A percentile compares a stretch with the other conserved stretches of the same genome.
Evolutionary conservation across 331 rosid genomes (phyloP).

Genomic region (Quercus phellos): DNA sequence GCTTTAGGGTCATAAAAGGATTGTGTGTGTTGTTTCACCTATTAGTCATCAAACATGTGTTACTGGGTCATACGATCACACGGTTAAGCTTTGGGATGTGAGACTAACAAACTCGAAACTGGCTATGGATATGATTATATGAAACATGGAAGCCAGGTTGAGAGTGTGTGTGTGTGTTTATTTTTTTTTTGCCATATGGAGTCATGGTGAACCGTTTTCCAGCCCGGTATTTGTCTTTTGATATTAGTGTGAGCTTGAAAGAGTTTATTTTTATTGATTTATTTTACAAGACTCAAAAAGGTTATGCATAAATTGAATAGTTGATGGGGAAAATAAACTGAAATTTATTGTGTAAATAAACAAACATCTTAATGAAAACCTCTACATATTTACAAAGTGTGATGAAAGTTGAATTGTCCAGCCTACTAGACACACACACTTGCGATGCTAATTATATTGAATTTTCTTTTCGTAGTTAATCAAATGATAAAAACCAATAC

Average conservation of each 20-base stretch:
- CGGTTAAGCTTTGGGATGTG: slow-evolving; percentile 82
- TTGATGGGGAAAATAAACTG: no score
- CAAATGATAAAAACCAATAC: background rate
- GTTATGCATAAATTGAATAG: no score
- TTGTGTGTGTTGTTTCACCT: slow-evolving; percentile 76
- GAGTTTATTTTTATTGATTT: no score
- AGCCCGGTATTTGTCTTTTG: no score
- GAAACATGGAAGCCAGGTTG: slow-evolving; percentile 70
- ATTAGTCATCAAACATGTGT: slow-evolving; percentile 46
- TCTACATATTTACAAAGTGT: background rate
- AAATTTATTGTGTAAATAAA: no score
- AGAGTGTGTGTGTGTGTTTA: slow-evolving; percentile 40
- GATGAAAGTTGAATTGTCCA: background rate
- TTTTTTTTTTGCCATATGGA: no score
- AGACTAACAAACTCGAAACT: slow-evolving; percentile 48
- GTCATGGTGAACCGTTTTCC: no score
- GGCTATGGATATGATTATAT: slow-evolving; percentile 29
- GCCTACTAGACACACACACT: background rate
- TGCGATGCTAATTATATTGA: no score
- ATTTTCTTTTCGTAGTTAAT: background rate
- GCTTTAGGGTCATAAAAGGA: slow-evolving; percentile 67
- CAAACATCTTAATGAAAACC: no score
- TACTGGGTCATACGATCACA: slow-evolving; percentile 84
- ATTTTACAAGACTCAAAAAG: no score
- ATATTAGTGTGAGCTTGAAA: no score